Evolutionary conservation across 2,329 filamentous ascomycete species (phyloP).

Genomic region (Orbilia javanica): DNA sequence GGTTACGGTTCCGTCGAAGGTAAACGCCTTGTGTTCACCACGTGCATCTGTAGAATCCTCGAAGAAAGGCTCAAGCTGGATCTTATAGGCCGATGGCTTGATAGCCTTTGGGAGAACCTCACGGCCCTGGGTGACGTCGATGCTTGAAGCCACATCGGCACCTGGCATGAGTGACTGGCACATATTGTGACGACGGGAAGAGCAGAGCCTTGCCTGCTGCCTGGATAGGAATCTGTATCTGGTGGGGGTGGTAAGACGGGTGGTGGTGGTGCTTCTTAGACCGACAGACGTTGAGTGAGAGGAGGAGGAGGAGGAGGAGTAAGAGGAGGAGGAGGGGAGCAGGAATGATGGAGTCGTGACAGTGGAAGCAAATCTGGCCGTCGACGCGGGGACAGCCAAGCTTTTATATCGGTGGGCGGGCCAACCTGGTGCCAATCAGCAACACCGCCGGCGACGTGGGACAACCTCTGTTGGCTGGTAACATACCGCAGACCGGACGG

Average conservation of each 20-base stretch:
- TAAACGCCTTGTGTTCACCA: conserved; percentile 72
- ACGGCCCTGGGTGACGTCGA: conserved; percentile 75
- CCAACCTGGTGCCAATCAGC: conserved; percentile 25
- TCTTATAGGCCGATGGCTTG: conserved; percentile 89
- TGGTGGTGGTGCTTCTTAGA: conserved; percentile 4
- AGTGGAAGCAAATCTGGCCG: not conserved
- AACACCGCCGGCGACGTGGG: not conserved
- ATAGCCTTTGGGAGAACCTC: conserved; percentile 93
- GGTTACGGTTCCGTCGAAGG: conserved; percentile 83
- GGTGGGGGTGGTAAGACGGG: not conserved
- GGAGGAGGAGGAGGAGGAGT: not conserved
- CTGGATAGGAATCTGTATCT: conserved; percentile 15
- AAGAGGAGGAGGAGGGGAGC: not conserved
- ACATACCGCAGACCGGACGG: conserved; percentile 19
- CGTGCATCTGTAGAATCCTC: conserved; percentile 64
- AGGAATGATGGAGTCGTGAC: not conserved
- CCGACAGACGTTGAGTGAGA: not conserved
- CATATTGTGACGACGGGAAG: conserved; percentile 79
- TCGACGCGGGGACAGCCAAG: conserved; percentile 16
- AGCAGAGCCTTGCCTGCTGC: conserved; percentile 73
- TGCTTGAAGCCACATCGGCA: conserved; percentile 69
- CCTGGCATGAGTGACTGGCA: conserved; percentile 72
- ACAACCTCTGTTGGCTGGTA: no score
- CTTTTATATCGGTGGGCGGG: conserved; percentile 40
- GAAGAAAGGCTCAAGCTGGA: conserved; percentile 92